phyloP scores from a whole-genome alignment of 2,329 filamentous ascomycete species.

The Alternaria ventricosa region DNA sequence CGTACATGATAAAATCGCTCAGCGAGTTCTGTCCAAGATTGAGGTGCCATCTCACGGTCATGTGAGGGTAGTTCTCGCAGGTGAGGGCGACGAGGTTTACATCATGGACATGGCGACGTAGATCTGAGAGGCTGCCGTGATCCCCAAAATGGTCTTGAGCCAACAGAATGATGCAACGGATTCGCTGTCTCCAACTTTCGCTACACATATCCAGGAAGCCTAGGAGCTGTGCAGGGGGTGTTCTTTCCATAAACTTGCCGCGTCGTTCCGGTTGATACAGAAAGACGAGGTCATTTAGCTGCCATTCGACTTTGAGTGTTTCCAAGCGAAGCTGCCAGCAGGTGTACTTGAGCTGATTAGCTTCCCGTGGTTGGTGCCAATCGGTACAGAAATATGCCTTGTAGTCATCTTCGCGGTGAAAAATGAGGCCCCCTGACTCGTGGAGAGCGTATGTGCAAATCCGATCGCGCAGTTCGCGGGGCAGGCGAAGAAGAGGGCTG shows the following conservation, averaged over 20 bases:
- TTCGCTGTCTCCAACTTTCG: neutral
- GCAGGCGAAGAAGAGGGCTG: neutral
- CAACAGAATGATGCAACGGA: neutral
- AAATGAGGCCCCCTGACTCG: neutral
- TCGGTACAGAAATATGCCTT: neutral
- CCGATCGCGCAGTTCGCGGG: neutral
- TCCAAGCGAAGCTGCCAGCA: neutral
- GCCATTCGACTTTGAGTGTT: neutral
- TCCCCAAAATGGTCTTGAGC: neutral
- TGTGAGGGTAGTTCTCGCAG: neutral
- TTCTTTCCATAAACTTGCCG: neutral
- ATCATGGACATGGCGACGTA: neutral
- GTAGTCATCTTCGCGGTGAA: neutral
- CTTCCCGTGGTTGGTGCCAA: neutral
- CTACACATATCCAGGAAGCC: neutral
- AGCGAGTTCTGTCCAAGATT: neutral
- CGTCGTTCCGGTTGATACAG: neutral
- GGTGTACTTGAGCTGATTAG: neutral
- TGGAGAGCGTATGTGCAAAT: neutral
- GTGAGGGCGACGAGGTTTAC: neutral
- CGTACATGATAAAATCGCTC: neutral
- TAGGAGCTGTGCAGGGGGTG: neutral
- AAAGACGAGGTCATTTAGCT: neutral
- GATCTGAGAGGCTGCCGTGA: neutral
- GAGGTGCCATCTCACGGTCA: neutral